A percentile compares a stretch with the other conserved stretches of the same genome.
These are phyloP conservation scores for Paecilomyces niveus DNA, from an alignment of 2,329 filamentous ascomycete genomes.

Conservation along the genomic window DNA sequence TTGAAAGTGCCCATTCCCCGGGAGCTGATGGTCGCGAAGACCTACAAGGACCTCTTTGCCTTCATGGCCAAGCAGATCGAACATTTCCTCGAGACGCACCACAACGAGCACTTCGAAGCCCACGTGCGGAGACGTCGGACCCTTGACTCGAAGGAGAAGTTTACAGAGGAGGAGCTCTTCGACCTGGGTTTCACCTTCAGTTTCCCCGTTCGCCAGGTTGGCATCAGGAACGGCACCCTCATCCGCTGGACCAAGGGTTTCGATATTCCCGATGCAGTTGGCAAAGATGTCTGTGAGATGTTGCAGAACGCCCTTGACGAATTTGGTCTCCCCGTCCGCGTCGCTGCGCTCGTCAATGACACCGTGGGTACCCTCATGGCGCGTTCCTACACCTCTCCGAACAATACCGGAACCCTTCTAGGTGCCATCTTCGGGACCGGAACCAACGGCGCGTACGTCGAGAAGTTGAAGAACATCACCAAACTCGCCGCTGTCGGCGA, in stretches of 20 bases:
- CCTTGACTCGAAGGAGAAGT: constrained; percentile 51
- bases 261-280: constrained; percentile 88
- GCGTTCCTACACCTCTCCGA: constrained; percentile 85
- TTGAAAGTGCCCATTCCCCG: constrained; percentile 87
- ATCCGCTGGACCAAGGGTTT: constrained; percentile 99
- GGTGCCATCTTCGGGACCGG: constrained; percentile 97
- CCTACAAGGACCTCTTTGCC: constrained; percentile 76
- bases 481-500: constrained; percentile 57
- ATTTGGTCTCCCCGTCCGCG: constrained; percentile 78
- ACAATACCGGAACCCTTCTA: constrained; percentile 78
- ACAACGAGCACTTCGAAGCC: constrained; percentile 75
- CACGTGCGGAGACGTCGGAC: constrained; percentile 60
- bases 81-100: constrained; percentile 76
- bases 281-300: constrained; percentile 87
- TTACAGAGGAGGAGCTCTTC: constrained; percentile 70
- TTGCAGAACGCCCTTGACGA: constrained; percentile 85
- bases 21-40: constrained; percentile 83
- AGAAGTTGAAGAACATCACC: constrained; percentile 78
- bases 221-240: constrained; percentile 89
- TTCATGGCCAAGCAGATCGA: constrained; percentile 94
- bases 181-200: constrained; percentile 98
- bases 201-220: constrained; percentile 88
- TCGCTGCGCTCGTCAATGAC: constrained; percentile 95
- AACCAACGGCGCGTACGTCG: constrained; percentile 94
- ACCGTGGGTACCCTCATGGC: constrained; percentile 98